Evolutionary conservation across 2,329 filamentous ascomycete species (phyloP).

Genomic region (Colletotrichum sp.): DNA sequence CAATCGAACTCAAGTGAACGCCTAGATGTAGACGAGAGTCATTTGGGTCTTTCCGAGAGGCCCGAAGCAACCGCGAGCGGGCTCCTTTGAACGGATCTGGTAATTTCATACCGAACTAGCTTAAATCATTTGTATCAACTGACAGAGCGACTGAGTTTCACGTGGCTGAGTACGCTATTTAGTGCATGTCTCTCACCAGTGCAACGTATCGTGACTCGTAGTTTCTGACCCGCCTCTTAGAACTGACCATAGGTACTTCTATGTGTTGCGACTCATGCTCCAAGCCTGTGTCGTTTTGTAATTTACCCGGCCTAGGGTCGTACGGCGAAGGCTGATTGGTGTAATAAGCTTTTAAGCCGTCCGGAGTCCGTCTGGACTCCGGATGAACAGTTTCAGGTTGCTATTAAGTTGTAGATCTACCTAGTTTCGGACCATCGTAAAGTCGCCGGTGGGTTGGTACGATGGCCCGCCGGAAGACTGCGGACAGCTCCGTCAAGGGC

Average conservation of each 20-base stretch:
- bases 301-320: background rate
- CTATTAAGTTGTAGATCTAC: background rate
- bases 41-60: background rate
- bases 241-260: background rate
- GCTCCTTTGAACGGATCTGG: background rate
- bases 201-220: background rate
- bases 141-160: background rate
- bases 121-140: background rate
- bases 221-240: background rate
- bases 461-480: background rate
- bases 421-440: background rate
- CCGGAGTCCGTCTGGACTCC: background rate
- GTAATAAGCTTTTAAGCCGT: background rate
- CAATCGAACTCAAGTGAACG: background rate
- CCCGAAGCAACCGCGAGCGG: background rate
- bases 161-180: fast-evolving
- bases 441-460: background rate
- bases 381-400: background rate
- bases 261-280: background rate
- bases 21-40: background rate
- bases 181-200: background rate
- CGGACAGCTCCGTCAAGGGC: background rate
- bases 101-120: background rate
- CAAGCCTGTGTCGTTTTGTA: background rate
- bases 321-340: background rate